phyloP scores from a whole-genome alignment of 352 stramenopile genomes.

The Phytopythium helicoides region DNA sequence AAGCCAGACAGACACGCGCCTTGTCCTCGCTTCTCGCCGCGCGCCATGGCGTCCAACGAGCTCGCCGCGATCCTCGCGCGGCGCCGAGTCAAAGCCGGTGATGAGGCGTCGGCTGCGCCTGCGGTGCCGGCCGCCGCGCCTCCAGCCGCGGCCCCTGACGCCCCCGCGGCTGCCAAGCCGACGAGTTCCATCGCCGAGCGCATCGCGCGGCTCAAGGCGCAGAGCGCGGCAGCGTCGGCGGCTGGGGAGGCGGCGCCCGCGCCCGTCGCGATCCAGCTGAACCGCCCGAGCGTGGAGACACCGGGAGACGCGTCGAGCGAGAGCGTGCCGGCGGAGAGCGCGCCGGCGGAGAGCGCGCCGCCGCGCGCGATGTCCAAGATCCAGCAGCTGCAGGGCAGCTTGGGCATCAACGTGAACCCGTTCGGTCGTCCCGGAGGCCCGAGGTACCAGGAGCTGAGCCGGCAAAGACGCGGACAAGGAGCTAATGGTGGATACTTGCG shows the following conservation, averaged over 20 bases:
- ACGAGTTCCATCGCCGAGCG: constrained; percentile 68
- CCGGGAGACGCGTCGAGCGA: constrained; percentile 7
- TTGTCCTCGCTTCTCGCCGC: background rate
- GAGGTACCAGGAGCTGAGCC: too few species aligned
- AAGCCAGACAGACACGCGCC: background rate
- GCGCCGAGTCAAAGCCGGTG: constrained; percentile 66
- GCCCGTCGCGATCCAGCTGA: constrained; percentile 23
- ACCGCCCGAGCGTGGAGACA: constrained; percentile 12
- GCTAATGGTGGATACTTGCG: too few species aligned
- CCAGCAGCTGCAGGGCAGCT: constrained; percentile 70
- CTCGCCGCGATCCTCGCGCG: constrained; percentile 78
- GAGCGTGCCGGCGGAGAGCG: constrained; percentile 23
- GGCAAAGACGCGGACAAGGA: background rate
- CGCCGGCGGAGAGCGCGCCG: constrained; percentile 11
- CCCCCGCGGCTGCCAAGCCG: constrained; percentile 13
- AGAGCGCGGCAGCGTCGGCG: constrained; percentile 43
- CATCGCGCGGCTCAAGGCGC: constrained; percentile 70
- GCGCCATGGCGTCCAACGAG: constrained; percentile 75
- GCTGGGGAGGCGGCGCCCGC: constrained; percentile 17
- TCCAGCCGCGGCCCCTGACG: background rate
- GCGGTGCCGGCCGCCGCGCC: constrained; percentile 12
- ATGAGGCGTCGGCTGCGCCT: constrained; percentile 21
- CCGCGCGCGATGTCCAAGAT: constrained; percentile 52
- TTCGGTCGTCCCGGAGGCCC: constrained; percentile 50
- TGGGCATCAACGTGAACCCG: constrained; percentile 85